These are phyloP conservation scores for Chaetomium strumarium DNA, from an alignment of 2,329 filamentous ascomycete genomes.

Conservation along the genomic window DNA sequence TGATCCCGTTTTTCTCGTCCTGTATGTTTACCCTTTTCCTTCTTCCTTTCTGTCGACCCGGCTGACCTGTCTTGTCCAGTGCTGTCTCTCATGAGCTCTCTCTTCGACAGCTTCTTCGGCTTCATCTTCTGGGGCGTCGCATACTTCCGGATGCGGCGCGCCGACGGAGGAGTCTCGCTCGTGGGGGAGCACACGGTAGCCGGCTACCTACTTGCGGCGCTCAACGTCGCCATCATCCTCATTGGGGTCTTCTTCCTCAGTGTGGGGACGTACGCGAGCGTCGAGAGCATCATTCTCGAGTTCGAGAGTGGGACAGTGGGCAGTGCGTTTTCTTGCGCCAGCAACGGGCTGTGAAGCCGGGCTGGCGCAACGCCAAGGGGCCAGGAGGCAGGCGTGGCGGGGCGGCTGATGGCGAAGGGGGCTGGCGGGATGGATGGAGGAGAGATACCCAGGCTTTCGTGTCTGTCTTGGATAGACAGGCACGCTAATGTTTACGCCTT, in stretches of 20 bases:
- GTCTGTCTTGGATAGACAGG: too few species aligned
- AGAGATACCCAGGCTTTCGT: too few species aligned
- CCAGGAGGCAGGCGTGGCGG: too few species aligned
- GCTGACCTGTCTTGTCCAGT: conserved; percentile 32
- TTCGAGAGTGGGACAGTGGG: conserved; percentile 3
- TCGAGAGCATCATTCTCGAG: conserved; percentile 59
- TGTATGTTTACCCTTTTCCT: conserved; percentile 36
- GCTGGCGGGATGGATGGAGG: too few species aligned
- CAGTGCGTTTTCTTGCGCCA: conserved; percentile 2
- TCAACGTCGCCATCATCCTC: conserved; percentile 69
- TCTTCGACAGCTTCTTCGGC: conserved; percentile 90
- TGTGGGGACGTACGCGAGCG: conserved; percentile 73
- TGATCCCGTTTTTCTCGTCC: conserved; percentile 89
- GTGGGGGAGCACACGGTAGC: conserved; percentile 45
- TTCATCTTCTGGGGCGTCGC: conserved; percentile 93
- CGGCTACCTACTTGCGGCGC: conserved; percentile 41
- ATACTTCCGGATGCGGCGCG: conserved; percentile 68
- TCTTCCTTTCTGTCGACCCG: neutral
- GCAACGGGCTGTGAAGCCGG: neutral
- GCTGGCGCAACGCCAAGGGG: too few species aligned
- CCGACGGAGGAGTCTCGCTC: conserved; percentile 51
- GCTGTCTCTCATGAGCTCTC: conserved; percentile 71
- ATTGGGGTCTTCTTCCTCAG: conserved; percentile 77
- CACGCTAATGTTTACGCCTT: too few species aligned
- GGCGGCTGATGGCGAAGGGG: too few species aligned